phyloP scores from a whole-genome alignment of 345 rosid genomes.

The Aethionema arabicum region DNA sequence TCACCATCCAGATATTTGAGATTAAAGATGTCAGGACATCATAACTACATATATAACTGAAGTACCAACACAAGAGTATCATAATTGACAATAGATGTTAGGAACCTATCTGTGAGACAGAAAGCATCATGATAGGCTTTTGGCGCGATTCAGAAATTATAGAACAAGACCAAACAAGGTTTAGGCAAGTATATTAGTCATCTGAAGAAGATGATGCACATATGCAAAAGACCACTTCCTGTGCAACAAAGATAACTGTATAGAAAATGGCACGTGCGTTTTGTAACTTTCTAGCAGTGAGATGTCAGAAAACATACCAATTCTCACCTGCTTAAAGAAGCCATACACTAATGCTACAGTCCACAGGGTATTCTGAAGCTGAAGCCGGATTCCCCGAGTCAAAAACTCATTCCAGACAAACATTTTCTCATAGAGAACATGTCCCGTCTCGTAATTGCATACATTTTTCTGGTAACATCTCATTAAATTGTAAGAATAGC shows the following conservation, averaged over 20 bases:
- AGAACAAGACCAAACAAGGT: constrained; percentile 9
- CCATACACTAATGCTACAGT: constrained; percentile 98
- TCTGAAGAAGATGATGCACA: constrained; percentile 1
- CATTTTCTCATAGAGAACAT: constrained; percentile 80
- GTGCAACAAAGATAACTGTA: not conserved
- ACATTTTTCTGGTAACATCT: constrained; percentile 86
- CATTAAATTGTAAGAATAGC: constrained; percentile 97
- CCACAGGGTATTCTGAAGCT: constrained; percentile 88
- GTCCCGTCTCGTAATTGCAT: constrained; percentile 65
- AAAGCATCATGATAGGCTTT: constrained; percentile 12
- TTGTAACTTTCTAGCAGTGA: constrained; percentile 7
- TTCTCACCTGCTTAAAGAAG: constrained; percentile 88
- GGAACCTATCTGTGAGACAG: constrained; percentile 16
- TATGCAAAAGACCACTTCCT: constrained; percentile 1
- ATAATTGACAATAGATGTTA: not conserved
- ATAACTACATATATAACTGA: constrained; percentile 11
- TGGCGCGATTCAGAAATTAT: not conserved
- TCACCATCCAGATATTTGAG: constrained; percentile 22
- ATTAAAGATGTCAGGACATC: constrained; percentile 7
- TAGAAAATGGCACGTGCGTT: too few relatives aligned
- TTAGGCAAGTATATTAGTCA: not conserved
- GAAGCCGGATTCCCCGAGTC: constrained; percentile 86
- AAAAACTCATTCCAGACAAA: constrained; percentile 98
- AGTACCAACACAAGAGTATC: constrained; percentile 10
- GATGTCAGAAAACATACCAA: constrained; percentile 25